Percentiles rank a stretch among this genome's conserved stretches.
Evolutionary conservation across 2,329 filamentous ascomycete species (phyloP).

Genomic region (Cryphonectria japonica): DNA sequence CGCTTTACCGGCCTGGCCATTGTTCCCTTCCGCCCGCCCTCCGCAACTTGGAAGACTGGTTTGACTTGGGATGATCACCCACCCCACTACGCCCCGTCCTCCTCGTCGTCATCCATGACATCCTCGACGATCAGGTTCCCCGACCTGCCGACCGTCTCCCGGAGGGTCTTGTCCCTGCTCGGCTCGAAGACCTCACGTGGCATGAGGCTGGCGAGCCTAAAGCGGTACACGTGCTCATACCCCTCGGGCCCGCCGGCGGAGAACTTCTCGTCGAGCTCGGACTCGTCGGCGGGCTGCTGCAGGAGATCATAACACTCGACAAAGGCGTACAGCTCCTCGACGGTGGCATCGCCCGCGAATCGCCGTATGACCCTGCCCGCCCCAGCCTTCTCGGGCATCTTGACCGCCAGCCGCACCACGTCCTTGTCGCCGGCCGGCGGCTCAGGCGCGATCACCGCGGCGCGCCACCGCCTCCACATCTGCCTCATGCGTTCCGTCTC

Average conservation of each 20-base stretch:
- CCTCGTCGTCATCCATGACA: constrained; percentile 35
- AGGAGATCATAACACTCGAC: constrained; percentile 85
- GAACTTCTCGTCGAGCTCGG: constrained; percentile 38
- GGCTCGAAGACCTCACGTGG: constrained; percentile 81
- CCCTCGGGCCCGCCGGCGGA: constrained; percentile 58
- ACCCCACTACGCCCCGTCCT: constrained; percentile 16
- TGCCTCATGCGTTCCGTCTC: constrained; percentile 49
- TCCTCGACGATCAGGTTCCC: constrained; percentile 88
- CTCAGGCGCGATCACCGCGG: constrained; percentile 67
- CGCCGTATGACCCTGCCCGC: constrained; percentile 77
- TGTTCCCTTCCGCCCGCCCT: too few species aligned
- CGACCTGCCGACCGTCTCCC: constrained; percentile 76
- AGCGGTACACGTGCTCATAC: constrained; percentile 83
- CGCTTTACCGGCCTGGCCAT: too few species aligned
- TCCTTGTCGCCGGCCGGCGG: constrained; percentile 66
- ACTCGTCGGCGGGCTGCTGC: constrained; percentile 40
- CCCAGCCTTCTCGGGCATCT: constrained; percentile 62
- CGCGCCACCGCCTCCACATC: constrained; percentile 84
- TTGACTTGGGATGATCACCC: too few species aligned
- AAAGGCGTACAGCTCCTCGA: constrained; percentile 94
- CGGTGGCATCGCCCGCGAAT: constrained; percentile 68
- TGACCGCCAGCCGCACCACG: constrained; percentile 71
- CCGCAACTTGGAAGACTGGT: too few species aligned
- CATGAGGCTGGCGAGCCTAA: constrained; percentile 83
- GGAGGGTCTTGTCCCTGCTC: constrained; percentile 66